phyloP scores from a whole-genome alignment of 2,329 filamentous ascomycete genomes.

The Rhinocladiella mackenziei region DNA sequence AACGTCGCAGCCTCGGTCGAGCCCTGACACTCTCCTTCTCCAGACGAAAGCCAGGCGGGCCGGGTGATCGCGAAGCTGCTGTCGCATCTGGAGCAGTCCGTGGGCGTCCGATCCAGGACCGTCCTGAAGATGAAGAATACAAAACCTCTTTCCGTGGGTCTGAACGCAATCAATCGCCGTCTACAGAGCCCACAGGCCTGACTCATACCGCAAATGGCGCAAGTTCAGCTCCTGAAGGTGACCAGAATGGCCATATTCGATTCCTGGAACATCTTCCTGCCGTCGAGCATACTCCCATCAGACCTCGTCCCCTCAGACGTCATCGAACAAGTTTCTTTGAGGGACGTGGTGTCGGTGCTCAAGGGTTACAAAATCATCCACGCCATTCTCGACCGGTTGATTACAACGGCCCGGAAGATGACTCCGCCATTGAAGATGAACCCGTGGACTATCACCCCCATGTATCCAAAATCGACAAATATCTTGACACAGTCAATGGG shows the following conservation, averaged over 20 bases:
- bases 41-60: conserved; percentile 3
- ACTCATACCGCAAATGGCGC: not conserved
- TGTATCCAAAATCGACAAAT: conserved; percentile 20
- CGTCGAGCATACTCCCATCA: conserved; percentile 1
- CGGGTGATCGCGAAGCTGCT: conserved; percentile 10
- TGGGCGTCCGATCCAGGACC: conserved; percentile 13
- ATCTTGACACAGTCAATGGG: conserved; percentile 26
- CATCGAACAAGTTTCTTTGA: conserved; percentile 21
- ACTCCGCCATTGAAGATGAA: conserved; percentile 9
- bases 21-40: conserved; percentile 15
- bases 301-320: conserved; percentile 6
- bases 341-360: conserved; percentile 24
- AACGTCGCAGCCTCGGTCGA: conserved; percentile 12
- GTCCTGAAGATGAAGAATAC: not conserved
- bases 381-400: conserved; percentile 15
- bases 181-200: not conserved
- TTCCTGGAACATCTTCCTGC: conserved; percentile 15
- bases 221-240: not conserved
- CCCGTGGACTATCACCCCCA: not conserved
- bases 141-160: not conserved
- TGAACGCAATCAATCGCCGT: not conserved
- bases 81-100: conserved; percentile 21
- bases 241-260: conserved; percentile 12
- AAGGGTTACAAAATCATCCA: conserved; percentile 21
- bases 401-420: not conserved